phyloP scores from a whole-genome alignment of 2,329 filamentous ascomycete species.

The Aspergillus intermedius region DNA sequence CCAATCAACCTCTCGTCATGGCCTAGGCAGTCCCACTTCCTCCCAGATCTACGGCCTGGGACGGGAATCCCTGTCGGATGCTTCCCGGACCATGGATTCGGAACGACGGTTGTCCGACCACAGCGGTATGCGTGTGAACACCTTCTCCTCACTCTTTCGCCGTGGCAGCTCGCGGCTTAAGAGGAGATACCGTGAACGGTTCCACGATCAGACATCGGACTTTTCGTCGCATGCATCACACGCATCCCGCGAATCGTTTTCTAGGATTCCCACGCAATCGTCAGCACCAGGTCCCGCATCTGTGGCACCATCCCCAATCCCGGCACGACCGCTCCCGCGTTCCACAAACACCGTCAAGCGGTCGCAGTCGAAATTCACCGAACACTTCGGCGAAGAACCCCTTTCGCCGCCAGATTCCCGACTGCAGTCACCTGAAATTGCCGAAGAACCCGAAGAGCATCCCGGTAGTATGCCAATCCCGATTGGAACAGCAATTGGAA shows the following conservation, averaged over 20 bases:
- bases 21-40: slow-evolving; percentile 44
- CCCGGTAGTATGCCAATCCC: slow-evolving; percentile 9
- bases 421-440: slow-evolving; percentile 68
- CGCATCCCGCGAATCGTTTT: slow-evolving; percentile 81
- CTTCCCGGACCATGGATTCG: slow-evolving; percentile 47
- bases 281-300: slow-evolving; percentile 29
- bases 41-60: slow-evolving; percentile 48
- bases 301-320: slow-evolving; percentile 22
- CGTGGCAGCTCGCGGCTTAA: slow-evolving; percentile 54
- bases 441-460: slow-evolving; percentile 23
- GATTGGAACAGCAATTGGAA: slow-evolving; percentile 10
- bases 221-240: slow-evolving; percentile 79
- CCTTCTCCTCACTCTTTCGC: slow-evolving; percentile 70
- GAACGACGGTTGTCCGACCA: slow-evolving; percentile 52
- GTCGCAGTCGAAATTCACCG: slow-evolving; percentile 83
- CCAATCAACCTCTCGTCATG: slow-evolving; percentile 42
- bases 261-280: slow-evolving; percentile 47
- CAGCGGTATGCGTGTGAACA: slow-evolving; percentile 38
- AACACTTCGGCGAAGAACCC: slow-evolving; percentile 82
- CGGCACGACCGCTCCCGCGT: slow-evolving; percentile 39
- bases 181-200: slow-evolving; percentile 47
- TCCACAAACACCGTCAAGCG: slow-evolving; percentile 59
- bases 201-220: slow-evolving; percentile 58
- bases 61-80: slow-evolving; percentile 47
- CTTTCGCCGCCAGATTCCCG: slow-evolving; percentile 79